Conservation (phyloP, 2,329 filamentous ascomycete genomes). For the Aschersonia sp. region DNA sequence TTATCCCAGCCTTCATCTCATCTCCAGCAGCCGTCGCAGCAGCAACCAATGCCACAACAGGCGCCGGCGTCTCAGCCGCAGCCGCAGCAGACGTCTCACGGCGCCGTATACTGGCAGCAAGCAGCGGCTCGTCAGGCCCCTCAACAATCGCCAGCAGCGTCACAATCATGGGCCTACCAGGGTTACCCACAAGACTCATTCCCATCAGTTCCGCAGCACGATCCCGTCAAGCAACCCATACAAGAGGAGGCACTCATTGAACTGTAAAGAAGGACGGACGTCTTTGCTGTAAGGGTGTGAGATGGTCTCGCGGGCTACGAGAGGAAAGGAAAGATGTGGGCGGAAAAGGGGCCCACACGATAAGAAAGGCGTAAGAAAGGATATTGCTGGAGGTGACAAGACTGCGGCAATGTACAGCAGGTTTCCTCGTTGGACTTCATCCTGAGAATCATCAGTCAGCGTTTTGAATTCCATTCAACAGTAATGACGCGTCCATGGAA, state of each 20-base stretch:
- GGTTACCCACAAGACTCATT: conserved; percentile 48
- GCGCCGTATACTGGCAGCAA: conserved; percentile 20
- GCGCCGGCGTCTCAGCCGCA: conserved; percentile 5
- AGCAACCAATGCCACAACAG: conserved; percentile 9
- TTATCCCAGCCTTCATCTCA: conserved; percentile 15
- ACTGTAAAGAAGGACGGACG: conserved; percentile 28
- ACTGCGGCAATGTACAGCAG: too few relatives aligned
- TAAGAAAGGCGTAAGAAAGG: too few relatives aligned
- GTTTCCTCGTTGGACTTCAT: too few relatives aligned
- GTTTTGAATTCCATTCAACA: too few relatives aligned
- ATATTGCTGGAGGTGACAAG: too few relatives aligned
- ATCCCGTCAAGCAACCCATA: conserved; percentile 28
- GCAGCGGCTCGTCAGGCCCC: conserved; percentile 17
- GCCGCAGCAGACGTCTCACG: conserved; percentile 14
- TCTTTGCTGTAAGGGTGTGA: background rate
- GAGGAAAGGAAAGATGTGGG: background rate
- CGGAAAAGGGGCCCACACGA: background rate
- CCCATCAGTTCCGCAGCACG: conserved; percentile 40
- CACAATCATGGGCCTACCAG: conserved; percentile 28
- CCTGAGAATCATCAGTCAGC: too few relatives aligned
- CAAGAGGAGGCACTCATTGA: conserved; percentile 74
- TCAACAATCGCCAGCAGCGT: conserved; percentile 17
- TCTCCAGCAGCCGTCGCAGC: conserved; percentile 10
- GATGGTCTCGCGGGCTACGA: background rate
- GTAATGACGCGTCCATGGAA: too few relatives aligned